phyloP scores from a whole-genome alignment of 352 stramenopile genomes.

The Phytophthora fragariaefolia region DNA sequence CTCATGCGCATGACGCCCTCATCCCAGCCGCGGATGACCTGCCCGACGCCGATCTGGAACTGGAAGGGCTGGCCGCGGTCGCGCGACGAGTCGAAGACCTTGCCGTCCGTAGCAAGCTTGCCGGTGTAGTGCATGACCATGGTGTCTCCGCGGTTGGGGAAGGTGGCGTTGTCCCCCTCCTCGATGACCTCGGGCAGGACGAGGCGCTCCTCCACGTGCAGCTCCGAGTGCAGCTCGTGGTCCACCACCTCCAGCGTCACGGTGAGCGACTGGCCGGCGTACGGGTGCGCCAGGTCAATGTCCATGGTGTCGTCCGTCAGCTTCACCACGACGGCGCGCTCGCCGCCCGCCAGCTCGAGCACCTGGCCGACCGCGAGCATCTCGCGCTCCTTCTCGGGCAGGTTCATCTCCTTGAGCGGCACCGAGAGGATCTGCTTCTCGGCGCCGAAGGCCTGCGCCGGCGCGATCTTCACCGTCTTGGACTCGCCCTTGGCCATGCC shows the following conservation, averaged over 20 bases:
- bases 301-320: constrained; percentile 75
- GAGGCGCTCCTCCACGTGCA: constrained; percentile 63
- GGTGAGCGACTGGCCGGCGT: constrained; percentile 80
- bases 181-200: constrained; percentile 78
- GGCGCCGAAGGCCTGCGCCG: constrained; percentile 70
- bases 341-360: constrained; percentile 62
- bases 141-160: constrained; percentile 71
- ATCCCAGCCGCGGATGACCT: constrained; percentile 97
- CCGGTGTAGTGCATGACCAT: constrained; percentile 90
- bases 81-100: constrained; percentile 81
- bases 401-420: constrained; percentile 74
- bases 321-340: constrained; percentile 71
- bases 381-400: constrained; percentile 72
- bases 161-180: constrained; percentile 66
- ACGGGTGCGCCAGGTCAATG: constrained; percentile 78
- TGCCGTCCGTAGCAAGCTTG: constrained; percentile 66
- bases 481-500: constrained; percentile 69
- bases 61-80: constrained; percentile 79
- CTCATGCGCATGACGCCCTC: constrained; percentile 96
- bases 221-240: constrained; percentile 49
- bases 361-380: constrained; percentile 70
- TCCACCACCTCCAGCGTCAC: constrained; percentile 79
- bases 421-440: constrained; percentile 71
- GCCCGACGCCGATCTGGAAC: constrained; percentile 80
- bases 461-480: constrained; percentile 69